Evolutionary conservation across 176 grass and related monocot species (phyloP).

Genomic region (Zea mays): Zm-B73-REFERENCE-NAM-5.0 NC_050101.1:168049501-168050000

Average conservation of each 20-base stretch:
- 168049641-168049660: neutral
- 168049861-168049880: neutral
- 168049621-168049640: neutral
- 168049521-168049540: neutral
- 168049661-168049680: neutral
- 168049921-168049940: neutral
- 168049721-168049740: neutral
- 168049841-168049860: neutral
- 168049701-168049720: neutral
- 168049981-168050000: neutral
- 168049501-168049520: neutral
- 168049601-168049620: neutral
- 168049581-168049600: neutral
- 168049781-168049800: slow-evolving; percentile 34
- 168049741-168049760: neutral
- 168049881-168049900: too few species aligned
- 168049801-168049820: slow-evolving; percentile 19
- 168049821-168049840: slow-evolving; percentile 24
- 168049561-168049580: neutral
- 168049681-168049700: neutral
- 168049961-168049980: too few species aligned
- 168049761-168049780: neutral
- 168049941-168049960: neutral
- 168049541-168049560: slow-evolving; percentile 20
- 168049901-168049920: neutral